Evolutionary conservation across 495 filamentous ascomycete species (phyloP).

Genomic region (Neurospora sp.): DNA sequence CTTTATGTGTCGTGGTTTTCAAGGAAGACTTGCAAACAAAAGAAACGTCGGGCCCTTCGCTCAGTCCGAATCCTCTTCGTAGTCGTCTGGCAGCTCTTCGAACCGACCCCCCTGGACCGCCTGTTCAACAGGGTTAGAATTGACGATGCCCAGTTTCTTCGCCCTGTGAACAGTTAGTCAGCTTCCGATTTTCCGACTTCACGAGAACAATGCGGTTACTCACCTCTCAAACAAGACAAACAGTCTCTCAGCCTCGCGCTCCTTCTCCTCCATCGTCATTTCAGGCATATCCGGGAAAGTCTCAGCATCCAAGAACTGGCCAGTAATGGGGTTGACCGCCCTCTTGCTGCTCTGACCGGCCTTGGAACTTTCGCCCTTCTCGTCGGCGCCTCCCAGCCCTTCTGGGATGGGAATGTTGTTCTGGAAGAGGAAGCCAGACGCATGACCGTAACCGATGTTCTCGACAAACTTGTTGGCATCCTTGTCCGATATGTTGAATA

Average conservation of each 20-base stretch:
- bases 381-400: not conserved
- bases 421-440: conserved; percentile 77
- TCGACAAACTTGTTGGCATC: conserved; percentile 61
- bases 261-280: conserved; percentile 89
- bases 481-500: conserved; percentile 79
- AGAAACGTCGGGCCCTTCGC: not conserved
- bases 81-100: conserved; percentile 52
- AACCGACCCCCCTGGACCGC: conserved; percentile 70
- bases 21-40: not conserved
- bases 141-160: conserved; percentile 71
- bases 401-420: conserved; percentile 69
- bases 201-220: not conserved
- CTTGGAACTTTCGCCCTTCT: not conserved
- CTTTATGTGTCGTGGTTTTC: not conserved
- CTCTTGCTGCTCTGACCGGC: conserved; percentile 13
- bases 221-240: conserved; percentile 95
- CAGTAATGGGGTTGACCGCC: conserved; percentile 77
- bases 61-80: conserved; percentile 12
- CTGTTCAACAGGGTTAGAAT: conserved; percentile 73
- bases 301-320: conserved; percentile 70
- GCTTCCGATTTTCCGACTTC: not conserved
- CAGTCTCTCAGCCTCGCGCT: conserved; percentile 82
- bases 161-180: conserved; percentile 40
- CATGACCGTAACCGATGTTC: conserved; percentile 87
- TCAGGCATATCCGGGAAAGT: conserved; percentile 42